These are phyloP conservation scores for Amaranthus hypochondriacus DNA, from an alignment of 148 eudicot genomes.

Conservation along the genomic window DNA sequence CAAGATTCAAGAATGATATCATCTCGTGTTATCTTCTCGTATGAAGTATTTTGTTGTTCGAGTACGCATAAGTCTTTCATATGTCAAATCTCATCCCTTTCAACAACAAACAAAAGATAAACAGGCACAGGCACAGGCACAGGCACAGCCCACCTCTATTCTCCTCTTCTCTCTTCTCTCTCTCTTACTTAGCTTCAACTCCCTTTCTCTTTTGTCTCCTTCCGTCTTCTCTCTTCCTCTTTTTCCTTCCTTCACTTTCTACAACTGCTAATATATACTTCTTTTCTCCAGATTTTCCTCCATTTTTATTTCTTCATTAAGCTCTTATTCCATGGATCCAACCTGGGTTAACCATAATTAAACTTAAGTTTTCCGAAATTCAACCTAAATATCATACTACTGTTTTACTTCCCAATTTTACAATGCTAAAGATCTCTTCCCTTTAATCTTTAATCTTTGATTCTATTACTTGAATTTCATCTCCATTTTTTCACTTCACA, in stretches of 20 bases:
- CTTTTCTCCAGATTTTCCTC: background rate
- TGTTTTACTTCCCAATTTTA: background rate
- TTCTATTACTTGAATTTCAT: background rate
- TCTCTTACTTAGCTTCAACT: conserved; percentile 4
- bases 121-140: background rate
- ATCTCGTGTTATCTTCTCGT: background rate
- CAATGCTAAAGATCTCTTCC: conserved; percentile 26
- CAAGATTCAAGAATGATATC: background rate
- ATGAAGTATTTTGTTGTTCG: background rate
- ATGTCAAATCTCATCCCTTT: conserved; percentile 32
- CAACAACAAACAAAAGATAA: conserved; percentile 28
- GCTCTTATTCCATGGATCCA: background rate
- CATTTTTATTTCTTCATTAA: background rate
- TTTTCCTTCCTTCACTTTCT: background rate
- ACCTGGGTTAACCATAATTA: background rate
- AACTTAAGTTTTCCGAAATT: background rate
- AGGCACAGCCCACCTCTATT: background rate
- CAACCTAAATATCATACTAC: background rate
- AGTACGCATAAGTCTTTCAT: conserved; percentile 28
- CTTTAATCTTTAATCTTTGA: background rate
- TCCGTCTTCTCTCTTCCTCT: conserved; percentile 13
- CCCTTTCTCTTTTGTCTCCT: conserved; percentile 26
- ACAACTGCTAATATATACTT: too few relatives aligned
- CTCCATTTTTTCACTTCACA: background rate
- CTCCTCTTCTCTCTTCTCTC: conserved; percentile 4